A percentile compares a stretch with the other conserved stretches of the same genome.
These are phyloP conservation scores for Clonostachys byssicola DNA, from an alignment of 2,329 filamentous ascomycete genomes.

Conservation along the genomic window DNA sequence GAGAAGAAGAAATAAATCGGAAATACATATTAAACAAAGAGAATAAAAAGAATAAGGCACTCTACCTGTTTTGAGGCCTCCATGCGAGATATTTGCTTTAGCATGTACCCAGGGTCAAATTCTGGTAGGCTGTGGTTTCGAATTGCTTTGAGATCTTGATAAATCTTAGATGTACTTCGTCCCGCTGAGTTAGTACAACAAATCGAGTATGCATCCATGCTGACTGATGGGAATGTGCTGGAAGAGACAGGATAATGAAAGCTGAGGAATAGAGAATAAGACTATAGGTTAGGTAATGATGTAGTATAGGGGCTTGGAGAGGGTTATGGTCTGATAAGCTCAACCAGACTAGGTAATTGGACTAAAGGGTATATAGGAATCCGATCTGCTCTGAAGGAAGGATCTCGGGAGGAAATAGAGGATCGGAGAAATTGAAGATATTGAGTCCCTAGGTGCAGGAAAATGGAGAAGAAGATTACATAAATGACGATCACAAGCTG, in stretches of 20 bases:
- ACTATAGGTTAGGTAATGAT: not conserved
- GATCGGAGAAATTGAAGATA: no score
- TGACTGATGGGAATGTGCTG: not conserved
- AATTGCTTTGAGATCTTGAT: conserved; percentile 41
- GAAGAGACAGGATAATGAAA: no score
- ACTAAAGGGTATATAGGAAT: no score
- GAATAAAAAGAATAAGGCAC: not conserved
- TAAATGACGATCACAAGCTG: no score
- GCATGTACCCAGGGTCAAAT: conserved; percentile 20
- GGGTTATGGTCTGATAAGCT: no score
- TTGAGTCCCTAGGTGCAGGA: no score
- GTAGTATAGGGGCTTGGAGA: not conserved
- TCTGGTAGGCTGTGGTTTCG: conserved; percentile 27
- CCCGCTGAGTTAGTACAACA: conserved; percentile 38
- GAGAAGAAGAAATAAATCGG: no score
- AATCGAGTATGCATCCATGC: conserved; percentile 50
- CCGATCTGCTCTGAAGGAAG: no score
- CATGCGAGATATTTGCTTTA: conserved; percentile 19
- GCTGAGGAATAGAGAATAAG: not conserved
- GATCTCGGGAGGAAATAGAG: no score
- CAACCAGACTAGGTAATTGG: no score
- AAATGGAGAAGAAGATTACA: no score
- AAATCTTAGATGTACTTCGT: conserved; percentile 40
- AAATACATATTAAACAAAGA: no score
- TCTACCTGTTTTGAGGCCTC: conserved; percentile 29